Evolutionary conservation across 176 grass and related monocot species (phyloP).

Genomic region (Tillandsia leiboldiana): DNA sequence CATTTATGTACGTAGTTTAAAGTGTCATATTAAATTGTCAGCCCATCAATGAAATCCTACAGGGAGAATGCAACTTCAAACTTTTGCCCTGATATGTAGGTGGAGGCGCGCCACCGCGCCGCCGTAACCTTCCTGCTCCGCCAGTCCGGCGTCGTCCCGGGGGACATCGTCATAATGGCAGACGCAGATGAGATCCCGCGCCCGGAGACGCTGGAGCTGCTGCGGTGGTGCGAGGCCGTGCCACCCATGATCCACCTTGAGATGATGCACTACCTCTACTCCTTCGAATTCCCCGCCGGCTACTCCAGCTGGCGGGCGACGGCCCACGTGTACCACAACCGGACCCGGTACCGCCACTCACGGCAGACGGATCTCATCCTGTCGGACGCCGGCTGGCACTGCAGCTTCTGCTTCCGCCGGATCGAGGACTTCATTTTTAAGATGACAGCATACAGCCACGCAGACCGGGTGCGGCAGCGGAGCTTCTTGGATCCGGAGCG

Average conservation of each 20-base stretch:
- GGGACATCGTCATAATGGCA: slow-evolving; percentile 88
- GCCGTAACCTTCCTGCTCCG: slow-evolving; percentile 52
- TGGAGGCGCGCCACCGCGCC: slow-evolving; percentile 60
- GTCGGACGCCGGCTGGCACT: slow-evolving; percentile 85
- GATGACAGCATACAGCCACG: slow-evolving; percentile 90
- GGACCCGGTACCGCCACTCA: slow-evolving; percentile 69
- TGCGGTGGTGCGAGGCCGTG: slow-evolving; percentile 90
- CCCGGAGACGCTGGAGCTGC: slow-evolving; percentile 57
- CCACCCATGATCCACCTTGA: slow-evolving; percentile 88
- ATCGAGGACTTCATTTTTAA: slow-evolving; percentile 92
- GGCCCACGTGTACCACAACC: slow-evolving; percentile 45
- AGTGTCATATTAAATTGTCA: too few relatives aligned
- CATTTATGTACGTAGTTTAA: too few relatives aligned
- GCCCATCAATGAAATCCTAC: too few relatives aligned
- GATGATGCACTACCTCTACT: slow-evolving; percentile 84
- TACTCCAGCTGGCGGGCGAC: slow-evolving; percentile 72
- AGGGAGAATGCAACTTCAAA: too few relatives aligned
- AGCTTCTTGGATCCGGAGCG: slow-evolving; percentile 59
- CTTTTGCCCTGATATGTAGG: too few relatives aligned
- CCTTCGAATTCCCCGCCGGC: slow-evolving; percentile 89
- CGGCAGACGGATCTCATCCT: slow-evolving; percentile 68
- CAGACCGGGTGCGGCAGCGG: slow-evolving; percentile 49
- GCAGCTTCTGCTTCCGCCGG: slow-evolving; percentile 87
- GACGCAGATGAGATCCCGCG: slow-evolving; percentile 92
- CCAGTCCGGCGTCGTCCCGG: slow-evolving; percentile 56